Evolutionary conservation across 768 basidiomycete genomes (phyloP), one percentile per base, ranked within the genome.

Genomic region (Pleurotus sapidus): DNA sequence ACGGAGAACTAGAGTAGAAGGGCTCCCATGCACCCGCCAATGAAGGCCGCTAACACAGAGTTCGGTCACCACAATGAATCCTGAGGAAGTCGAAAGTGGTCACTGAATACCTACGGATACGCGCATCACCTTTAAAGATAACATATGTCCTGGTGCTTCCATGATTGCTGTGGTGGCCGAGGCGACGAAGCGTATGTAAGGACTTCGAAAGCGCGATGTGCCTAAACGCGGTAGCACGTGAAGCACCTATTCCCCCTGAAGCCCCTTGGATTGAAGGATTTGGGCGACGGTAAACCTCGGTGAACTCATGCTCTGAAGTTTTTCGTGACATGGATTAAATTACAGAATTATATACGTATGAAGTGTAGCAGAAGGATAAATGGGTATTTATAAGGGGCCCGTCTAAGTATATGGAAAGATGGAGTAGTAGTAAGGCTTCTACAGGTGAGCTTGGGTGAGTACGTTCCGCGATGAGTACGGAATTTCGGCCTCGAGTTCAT

Each of bases 61-160:
- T 17, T 46, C 38, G 38, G 34, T 9, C 48, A 20, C 53, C 34
- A 11, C 18, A n/a, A 56, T 11, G 49, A 43, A 47, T 46, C 55
- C 23, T 34, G 9, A 1, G 8, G 30, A n/a, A n/a, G 46, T 18
- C 46, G 25, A 56, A 57, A 25, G 61, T 56, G 47, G 56, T 54
- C 37, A 34, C 30, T 59, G 46, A 54, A 46, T 40, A 85, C 90
- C 71, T 73, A 93, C 91, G 68, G 91, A 93, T 58, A 91, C 82
- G 55, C 91, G 83, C 88, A 93, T 93, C 57, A 93, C 91, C 70
- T 93, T 93, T 63, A 93, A 75, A 3, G 91, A 87, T 42, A 93
- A 68, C 38, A 87, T 74, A 68, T 92, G 89, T 1, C 78, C 75
- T 56, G 83, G 79, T 39, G 79, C 80, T 60, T 91, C 88, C 51